Evolutionary conservation across 1,284 basidiomycete species (phyloP), one percentile per base, ranked within the genome.

Genomic region (Leccinum pallidistipes): DNA sequence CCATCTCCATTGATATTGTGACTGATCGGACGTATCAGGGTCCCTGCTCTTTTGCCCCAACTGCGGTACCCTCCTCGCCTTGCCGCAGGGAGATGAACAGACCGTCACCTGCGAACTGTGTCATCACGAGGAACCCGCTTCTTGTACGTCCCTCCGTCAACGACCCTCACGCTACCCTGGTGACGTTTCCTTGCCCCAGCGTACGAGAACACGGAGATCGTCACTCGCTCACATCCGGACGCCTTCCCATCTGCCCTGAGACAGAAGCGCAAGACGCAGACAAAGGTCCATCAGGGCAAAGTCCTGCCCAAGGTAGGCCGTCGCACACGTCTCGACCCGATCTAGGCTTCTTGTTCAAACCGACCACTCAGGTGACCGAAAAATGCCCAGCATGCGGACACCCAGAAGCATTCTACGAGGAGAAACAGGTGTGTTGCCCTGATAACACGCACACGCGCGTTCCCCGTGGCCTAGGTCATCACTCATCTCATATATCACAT

Each of bases 21-120:
- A 34, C 63, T 36, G 43, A 60, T 21, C 47, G 11, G 10, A 24
- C 24, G 24, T 24, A 24, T 36, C 66, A 87, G 95, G 97, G 58
- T 95, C 95, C 5, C 81, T 98, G 29, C 81, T 98, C 53, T 98
- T 99, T 78, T 99, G 97, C 77, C 91, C 92, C 7, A 84, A 88
- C 62, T 99, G 97, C 71, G 95, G 95, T 16, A 95, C 93, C 0
- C 79, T 99, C 50, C 87, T 99, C 24, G 87, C 92, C 67, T 79
- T 96, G 24, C 96, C 97, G 0, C 80, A 81, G 64, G 94, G 93
- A 62, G 88, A 90, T 59, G 87, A 94, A 69, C 82, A 84, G 58
- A 80, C 83, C 40, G 91, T 98, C 50, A 81, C 78, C 24, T 99
- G 97, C 78, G 90, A 92, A 71, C 94, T 96, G 70, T 98, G 97